These are phyloP conservation scores for Aspergillus ustus DNA, from an alignment of 2,329 filamentous ascomycete genomes.

Conservation along the genomic window DNA sequence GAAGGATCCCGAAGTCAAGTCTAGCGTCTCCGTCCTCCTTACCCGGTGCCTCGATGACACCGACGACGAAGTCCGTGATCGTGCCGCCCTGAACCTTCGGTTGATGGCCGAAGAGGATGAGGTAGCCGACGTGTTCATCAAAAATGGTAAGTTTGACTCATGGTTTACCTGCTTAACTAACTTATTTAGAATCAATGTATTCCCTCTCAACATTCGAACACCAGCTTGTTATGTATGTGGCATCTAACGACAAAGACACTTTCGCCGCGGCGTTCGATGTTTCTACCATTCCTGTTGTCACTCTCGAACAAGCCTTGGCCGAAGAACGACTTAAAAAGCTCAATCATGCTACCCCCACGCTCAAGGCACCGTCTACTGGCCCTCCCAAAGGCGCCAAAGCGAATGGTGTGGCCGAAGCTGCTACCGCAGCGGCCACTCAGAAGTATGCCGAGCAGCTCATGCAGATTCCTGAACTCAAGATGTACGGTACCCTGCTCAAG, in stretches of 20 bases:
- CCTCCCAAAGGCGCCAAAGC: conserved; percentile 70
- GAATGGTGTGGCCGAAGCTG: conserved; percentile 73
- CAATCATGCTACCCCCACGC: conserved; percentile 84
- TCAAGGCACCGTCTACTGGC: conserved; percentile 87
- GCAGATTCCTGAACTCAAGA: conserved; percentile 86
- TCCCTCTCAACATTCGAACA: conserved; percentile 94
- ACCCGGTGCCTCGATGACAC: conserved; percentile 94
- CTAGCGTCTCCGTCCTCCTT: conserved; percentile 89
- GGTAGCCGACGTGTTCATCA: conserved; percentile 83
- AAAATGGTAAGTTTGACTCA: conserved; percentile 69
- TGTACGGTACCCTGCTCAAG: conserved; percentile 89
- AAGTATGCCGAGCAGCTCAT: conserved; percentile 87
- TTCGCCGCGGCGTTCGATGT: conserved; percentile 90
- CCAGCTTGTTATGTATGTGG: conserved; percentile 96
- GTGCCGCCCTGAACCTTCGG: conserved; percentile 87
- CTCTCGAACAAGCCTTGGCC: conserved; percentile 91
- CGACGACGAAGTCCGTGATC: conserved; percentile 95
- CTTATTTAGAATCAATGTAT: conserved; percentile 80
- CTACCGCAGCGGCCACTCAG: conserved; percentile 78
- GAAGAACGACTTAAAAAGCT: conserved; percentile 98
- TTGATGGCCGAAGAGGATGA: conserved; percentile 93
- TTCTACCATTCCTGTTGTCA: conserved; percentile 87
- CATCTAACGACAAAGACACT: conserved; percentile 82
- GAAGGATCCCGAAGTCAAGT: conserved; percentile 95
- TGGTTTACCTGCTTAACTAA: not conserved